Conservation (phyloP, 78 protist species). For the Dictyostelium capitatum region DNA sequence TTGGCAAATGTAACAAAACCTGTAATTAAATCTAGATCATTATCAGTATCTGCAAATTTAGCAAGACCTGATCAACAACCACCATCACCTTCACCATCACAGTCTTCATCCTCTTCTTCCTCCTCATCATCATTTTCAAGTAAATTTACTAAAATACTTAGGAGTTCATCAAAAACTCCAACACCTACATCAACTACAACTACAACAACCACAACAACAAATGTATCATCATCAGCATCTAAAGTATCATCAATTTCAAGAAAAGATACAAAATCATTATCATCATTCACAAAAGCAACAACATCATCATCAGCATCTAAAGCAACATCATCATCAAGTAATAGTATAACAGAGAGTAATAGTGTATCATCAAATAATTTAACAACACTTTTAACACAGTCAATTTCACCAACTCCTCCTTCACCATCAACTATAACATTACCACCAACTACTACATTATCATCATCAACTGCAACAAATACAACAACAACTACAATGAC, state of each 20-base stretch:
- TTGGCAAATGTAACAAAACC: conserved; percentile 45
- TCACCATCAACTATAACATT: conserved; percentile 3
- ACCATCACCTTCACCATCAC: background rate
- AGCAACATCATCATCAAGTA: background rate
- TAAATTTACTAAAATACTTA: conserved; percentile 8
- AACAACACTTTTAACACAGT: background rate
- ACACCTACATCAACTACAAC: background rate
- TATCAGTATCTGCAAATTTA: conserved; percentile 22
- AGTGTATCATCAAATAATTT: background rate
- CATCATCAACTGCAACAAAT: background rate
- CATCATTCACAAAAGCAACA: conserved; percentile 2
- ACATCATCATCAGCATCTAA: background rate
- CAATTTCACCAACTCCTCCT: background rate
- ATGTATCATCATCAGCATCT: conserved; percentile 1
- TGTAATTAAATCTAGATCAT: conserved; percentile 54
- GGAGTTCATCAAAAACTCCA: conserved; percentile 25
- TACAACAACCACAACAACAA: background rate
- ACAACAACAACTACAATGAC: conserved; percentile 54
- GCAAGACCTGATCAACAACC: background rate
- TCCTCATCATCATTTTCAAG: conserved; percentile 2
- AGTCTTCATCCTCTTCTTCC: background rate
- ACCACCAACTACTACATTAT: background rate
- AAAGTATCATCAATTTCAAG: background rate
- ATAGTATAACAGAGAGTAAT: background rate
- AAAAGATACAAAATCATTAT: conserved; percentile 29